Percentiles rank a stretch among this genome's conserved stretches.
Evolutionary conservation across 495 filamentous ascomycete genomes (phyloP).

Genomic region (Aspergillus panamensis): DNA sequence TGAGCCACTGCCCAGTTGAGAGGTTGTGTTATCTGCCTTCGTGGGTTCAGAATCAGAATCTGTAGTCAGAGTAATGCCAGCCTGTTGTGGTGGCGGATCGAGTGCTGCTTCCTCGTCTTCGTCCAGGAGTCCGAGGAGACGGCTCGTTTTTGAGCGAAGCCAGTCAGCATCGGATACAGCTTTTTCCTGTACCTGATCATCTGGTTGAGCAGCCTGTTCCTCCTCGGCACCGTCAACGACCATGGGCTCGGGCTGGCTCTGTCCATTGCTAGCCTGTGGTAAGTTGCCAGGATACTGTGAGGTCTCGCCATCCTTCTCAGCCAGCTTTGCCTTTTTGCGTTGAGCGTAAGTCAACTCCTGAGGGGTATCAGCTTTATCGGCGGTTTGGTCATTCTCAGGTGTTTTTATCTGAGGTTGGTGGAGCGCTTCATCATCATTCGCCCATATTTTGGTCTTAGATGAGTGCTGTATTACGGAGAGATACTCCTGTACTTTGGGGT

Average conservation of each 20-base stretch:
- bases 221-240: constrained; percentile 23
- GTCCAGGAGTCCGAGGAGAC: constrained; percentile 79
- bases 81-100: constrained; percentile 14
- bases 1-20: constrained; percentile 12
- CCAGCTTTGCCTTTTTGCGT: constrained; percentile 40
- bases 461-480: constrained; percentile 73
- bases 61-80: constrained; percentile 14
- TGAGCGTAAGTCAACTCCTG: constrained; percentile 42
- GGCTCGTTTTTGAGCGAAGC: constrained; percentile 88
- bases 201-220: constrained; percentile 21
- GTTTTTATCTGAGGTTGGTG: constrained; percentile 26
- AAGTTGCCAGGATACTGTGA: background rate
- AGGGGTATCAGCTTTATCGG: constrained; percentile 25
- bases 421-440: constrained; percentile 52
- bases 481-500: constrained; percentile 83
- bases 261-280: background rate
- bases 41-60: constrained; percentile 22
- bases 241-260: constrained; percentile 24
- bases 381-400: constrained; percentile 23
- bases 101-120: constrained; percentile 52
- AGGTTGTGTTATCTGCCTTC: constrained; percentile 11
- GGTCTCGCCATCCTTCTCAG: constrained; percentile 6
- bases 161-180: constrained; percentile 71
- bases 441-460: constrained; percentile 65
- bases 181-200: constrained; percentile 23